A percentile compares a stretch with the other conserved stretches of the same genome.
Evolutionary conservation across 179 eudicot genomes (phyloP).

Genomic region (Heliamphora pulchella): DNA sequence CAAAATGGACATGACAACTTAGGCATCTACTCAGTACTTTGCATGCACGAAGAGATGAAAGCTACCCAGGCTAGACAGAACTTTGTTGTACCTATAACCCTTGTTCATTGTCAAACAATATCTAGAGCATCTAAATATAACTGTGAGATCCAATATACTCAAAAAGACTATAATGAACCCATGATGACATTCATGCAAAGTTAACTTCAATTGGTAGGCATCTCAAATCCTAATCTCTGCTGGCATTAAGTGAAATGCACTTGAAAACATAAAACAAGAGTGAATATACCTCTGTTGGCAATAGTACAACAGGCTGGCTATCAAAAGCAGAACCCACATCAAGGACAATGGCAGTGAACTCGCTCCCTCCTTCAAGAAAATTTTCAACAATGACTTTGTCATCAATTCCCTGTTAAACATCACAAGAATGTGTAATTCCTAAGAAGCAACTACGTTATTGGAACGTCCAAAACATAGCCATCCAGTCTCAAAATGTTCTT

Average conservation of each 20-base stretch:
- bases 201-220: not conserved
- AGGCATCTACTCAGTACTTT: no score
- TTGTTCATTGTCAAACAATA: no score
- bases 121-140: no score
- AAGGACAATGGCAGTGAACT: slow-evolving; percentile 82
- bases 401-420: slow-evolving; percentile 62
- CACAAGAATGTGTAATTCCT: slow-evolving; percentile 5
- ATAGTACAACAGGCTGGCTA: slow-evolving; percentile 56
- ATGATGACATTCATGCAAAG: no score
- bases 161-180: no score
- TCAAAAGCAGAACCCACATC: slow-evolving; percentile 69
- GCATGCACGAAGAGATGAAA: no score
- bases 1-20: no score
- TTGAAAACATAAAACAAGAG: not conserved
- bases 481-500: not conserved
- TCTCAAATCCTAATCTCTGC: not conserved
- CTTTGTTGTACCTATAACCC: no score
- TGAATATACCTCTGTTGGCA: slow-evolving; percentile 72
- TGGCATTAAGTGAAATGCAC: not conserved
- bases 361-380: slow-evolving; percentile 82
- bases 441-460: not conserved
- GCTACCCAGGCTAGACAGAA: no score
- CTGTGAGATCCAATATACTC: no score
- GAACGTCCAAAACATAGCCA: not conserved
- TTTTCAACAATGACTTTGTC: slow-evolving; percentile 70